Conservation (phyloP, 2,329 filamentous ascomycete genomes). For the Aspergillus aculeatus region DNA sequence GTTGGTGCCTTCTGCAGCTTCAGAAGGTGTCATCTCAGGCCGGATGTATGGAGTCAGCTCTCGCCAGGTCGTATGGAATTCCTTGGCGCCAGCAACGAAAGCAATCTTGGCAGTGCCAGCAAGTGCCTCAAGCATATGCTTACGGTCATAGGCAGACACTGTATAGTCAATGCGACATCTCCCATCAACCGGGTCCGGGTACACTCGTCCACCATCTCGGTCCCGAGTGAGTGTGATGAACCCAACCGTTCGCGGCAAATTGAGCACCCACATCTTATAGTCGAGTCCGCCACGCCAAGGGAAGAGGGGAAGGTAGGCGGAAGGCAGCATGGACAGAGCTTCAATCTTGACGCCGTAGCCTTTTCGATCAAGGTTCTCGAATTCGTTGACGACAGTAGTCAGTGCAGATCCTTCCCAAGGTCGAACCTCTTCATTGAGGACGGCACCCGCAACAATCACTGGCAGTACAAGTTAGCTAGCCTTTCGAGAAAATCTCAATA, state of each 20-base stretch:
- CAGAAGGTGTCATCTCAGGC: slow-evolving; percentile 24
- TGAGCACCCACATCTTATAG: slow-evolving; percentile 69
- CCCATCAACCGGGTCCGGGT: slow-evolving; percentile 67
- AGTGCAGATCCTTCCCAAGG: slow-evolving; percentile 77
- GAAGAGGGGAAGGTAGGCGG: slow-evolving; percentile 60
- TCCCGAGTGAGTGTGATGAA: slow-evolving; percentile 77
- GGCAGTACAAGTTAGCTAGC: slow-evolving; percentile 4
- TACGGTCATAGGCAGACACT: slow-evolving; percentile 68
- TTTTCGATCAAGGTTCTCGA: slow-evolving; percentile 75
- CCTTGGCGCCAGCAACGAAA: slow-evolving; percentile 74
- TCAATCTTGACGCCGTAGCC: slow-evolving; percentile 85
- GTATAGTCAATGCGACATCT: slow-evolving; percentile 67
- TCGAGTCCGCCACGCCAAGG: slow-evolving; percentile 68
- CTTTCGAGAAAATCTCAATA: neutral
- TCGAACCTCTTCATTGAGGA: slow-evolving; percentile 69
- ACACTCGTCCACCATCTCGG: slow-evolving; percentile 71
- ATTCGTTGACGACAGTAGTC: slow-evolving; percentile 72
- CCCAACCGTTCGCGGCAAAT: slow-evolving; percentile 66
- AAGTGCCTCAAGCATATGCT: slow-evolving; percentile 69
- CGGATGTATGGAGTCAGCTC: slow-evolving; percentile 65
- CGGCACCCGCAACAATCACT: slow-evolving; percentile 49
- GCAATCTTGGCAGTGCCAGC: slow-evolving; percentile 72
- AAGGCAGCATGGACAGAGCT: slow-evolving; percentile 71
- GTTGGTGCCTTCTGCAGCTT: slow-evolving; percentile 49
- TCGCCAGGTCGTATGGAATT: slow-evolving; percentile 68